These are phyloP conservation scores for Hibiscus mutabilis DNA, from an alignment of 345 rosid genomes.

Conservation along the genomic window DNA sequence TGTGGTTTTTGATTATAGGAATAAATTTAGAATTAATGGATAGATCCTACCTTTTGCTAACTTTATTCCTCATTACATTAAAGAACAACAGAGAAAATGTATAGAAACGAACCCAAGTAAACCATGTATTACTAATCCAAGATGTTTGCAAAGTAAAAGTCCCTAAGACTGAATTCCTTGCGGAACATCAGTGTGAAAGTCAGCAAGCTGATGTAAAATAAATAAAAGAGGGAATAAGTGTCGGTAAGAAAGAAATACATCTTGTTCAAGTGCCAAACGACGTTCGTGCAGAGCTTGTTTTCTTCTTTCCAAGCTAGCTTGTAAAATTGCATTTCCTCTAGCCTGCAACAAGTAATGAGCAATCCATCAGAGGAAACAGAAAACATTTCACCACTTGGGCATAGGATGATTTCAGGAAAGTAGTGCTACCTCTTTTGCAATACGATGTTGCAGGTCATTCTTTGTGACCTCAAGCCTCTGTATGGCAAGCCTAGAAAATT, in stretches of 20 bases:
- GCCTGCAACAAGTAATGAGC: conserved; percentile 42
- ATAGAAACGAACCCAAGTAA: background rate
- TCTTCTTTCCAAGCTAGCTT: conserved; percentile 95
- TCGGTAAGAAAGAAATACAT: conserved; percentile 46
- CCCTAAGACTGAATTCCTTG: background rate
- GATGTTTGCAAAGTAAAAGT: background rate
- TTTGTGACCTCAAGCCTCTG: conserved; percentile 92
- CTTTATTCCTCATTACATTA: background rate
- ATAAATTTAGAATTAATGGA: background rate
- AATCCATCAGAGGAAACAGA: conserved; percentile 20
- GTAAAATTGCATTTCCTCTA: conserved; percentile 93
- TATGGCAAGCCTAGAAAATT: conserved; percentile 73
- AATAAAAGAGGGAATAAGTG: conserved; percentile 1
- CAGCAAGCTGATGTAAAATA: conserved; percentile 4
- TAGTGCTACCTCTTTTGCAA: conserved; percentile 80
- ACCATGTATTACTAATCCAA: background rate
- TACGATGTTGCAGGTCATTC: conserved; percentile 87
- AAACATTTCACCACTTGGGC: conserved; percentile 3
- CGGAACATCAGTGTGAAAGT: background rate
- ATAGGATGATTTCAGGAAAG: conserved; percentile 13
- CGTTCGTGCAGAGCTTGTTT: conserved; percentile 98
- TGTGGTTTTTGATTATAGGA: no score
- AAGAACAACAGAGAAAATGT: background rate
- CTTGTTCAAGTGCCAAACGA: conserved; percentile 97
- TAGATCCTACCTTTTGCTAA: background rate